phyloP scores from a whole-genome alignment of 2,329 filamentous ascomycete genomes.

The Beauveria pseudobassiana region DNA sequence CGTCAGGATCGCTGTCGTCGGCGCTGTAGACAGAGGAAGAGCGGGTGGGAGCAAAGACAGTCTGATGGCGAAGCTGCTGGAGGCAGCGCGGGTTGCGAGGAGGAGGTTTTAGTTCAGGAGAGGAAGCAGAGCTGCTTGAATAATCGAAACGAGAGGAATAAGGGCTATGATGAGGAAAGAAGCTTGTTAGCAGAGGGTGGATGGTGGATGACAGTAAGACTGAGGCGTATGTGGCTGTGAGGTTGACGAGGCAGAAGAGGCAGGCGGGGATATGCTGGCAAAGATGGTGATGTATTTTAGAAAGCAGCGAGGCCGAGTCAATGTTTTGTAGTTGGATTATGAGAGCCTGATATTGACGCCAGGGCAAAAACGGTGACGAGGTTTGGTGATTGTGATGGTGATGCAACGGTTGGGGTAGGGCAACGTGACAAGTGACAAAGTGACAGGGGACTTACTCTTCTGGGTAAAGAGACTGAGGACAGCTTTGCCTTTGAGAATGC shows the following conservation, averaged over 20 bases:
- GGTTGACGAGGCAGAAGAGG: neutral
- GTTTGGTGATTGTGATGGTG: neutral
- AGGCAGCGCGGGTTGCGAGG: conserved; percentile 28
- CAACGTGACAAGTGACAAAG: neutral
- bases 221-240: neutral
- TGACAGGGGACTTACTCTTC: conserved; percentile 10
- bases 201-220: neutral
- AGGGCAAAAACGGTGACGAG: neutral
- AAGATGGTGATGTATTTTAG: too few relatives aligned
- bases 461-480: conserved; percentile 19
- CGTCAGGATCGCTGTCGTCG: conserved; percentile 6
- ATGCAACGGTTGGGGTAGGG: neutral
- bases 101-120: conserved; percentile 26
- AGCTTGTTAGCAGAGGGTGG: conserved; percentile 3
- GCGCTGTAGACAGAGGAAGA: conserved; percentile 49
- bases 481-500: conserved; percentile 25
- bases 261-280: neutral
- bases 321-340: neutral
- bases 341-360: neutral
- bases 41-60: conserved; percentile 35
- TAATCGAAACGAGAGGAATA: conserved; percentile 17
- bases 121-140: conserved; percentile 13
- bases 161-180: conserved; percentile 16
- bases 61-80: conserved; percentile 19
- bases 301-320: neutral